Percentiles rank a stretch among this genome's conserved stretches.
These are phyloP conservation scores for Blastobotrys niveus DNA, from an alignment of 1,139 yeast genomes.

Conservation along the genomic window DNA sequence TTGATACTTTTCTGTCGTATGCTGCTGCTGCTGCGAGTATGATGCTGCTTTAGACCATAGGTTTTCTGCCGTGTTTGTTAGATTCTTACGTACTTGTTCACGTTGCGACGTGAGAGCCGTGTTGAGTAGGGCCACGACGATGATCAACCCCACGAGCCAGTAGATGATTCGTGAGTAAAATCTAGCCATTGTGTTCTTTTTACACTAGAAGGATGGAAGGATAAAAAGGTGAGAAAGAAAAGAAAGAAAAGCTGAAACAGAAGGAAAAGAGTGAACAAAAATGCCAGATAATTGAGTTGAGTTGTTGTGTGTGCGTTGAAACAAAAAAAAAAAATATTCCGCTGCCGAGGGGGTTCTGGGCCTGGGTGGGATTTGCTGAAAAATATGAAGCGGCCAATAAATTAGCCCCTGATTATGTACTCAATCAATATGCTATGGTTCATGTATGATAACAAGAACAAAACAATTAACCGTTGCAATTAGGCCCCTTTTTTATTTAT, in stretches of 20 bases:
- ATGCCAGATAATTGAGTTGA: background rate
- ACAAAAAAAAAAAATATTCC: too few species aligned
- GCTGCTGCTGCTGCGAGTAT: background rate
- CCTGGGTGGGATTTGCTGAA: too few species aligned
- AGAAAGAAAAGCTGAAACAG: background rate
- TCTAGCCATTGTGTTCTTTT: conserved; percentile 7
- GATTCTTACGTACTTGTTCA: conserved; percentile 2
- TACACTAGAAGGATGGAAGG: background rate
- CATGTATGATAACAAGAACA: too few species aligned
- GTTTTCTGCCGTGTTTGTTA: background rate
- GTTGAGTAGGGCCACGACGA: conserved; percentile 6
- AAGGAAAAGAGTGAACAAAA: background rate
- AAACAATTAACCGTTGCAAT: too few species aligned
- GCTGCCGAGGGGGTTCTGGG: too few species aligned
- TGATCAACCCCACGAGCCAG: conserved; percentile 13
- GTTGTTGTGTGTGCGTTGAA: background rate
- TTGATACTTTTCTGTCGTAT: background rate
- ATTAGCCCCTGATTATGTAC: too few species aligned
- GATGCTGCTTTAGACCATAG: background rate
- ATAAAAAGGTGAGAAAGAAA: background rate
- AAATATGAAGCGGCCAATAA: too few species aligned
- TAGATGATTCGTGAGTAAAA: conserved; percentile 13
- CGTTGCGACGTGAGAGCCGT: conserved; percentile 14
- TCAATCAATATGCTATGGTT: too few species aligned
- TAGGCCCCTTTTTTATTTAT: too few species aligned